Percentiles rank a stretch among this genome's conserved stretches.
These are phyloP conservation scores for Plenodomus lindquistii DNA, from an alignment of 2,329 filamentous ascomycete genomes.

Conservation along the genomic window DNA sequence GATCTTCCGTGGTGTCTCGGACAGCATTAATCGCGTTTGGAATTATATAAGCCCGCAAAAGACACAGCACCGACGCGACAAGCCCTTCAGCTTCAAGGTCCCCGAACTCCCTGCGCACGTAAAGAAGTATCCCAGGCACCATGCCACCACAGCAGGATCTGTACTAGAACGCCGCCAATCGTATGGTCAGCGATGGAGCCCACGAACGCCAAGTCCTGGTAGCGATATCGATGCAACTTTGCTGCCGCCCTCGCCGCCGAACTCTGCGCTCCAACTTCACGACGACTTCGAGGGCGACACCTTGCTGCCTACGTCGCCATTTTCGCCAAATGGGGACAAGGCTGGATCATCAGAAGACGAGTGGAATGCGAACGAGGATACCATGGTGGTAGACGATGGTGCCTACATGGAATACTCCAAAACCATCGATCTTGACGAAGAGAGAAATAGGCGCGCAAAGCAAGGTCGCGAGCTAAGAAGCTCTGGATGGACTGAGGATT, in stretches of 20 bases:
- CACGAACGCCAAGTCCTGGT: slow-evolving; percentile 24
- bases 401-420: slow-evolving; percentile 31
- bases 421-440: slow-evolving; percentile 24
- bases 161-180: slow-evolving; percentile 17
- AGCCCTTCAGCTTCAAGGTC: slow-evolving; percentile 46
- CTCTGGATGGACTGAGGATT: slow-evolving; percentile 56
- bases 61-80: slow-evolving; percentile 40
- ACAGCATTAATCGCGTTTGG: slow-evolving; percentile 40
- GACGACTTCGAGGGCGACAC: slow-evolving; percentile 40
- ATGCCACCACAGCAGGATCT: slow-evolving; percentile 2
- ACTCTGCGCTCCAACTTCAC: slow-evolving; percentile 21
- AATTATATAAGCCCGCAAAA: slow-evolving; percentile 49
- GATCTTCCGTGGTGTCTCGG: slow-evolving; percentile 38
- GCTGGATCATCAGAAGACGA: slow-evolving; percentile 19
- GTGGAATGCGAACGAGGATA: slow-evolving; percentile 45
- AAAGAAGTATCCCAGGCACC: slow-evolving; percentile 4
- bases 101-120: slow-evolving; percentile 23
- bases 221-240: slow-evolving; percentile 28
- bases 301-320: slow-evolving; percentile 19
- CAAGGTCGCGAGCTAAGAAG: slow-evolving; percentile 43
- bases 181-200: slow-evolving; percentile 26
- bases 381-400: slow-evolving; percentile 39
- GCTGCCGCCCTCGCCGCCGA: slow-evolving; percentile 38
- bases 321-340: slow-evolving; percentile 5
- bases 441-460: slow-evolving; percentile 26